A percentile compares a stretch with the other conserved stretches of the same genome.
Evolutionary conservation across 2,329 filamentous ascomycete genomes (phyloP).

Genomic region (Aspergillus udagawae): DNA sequence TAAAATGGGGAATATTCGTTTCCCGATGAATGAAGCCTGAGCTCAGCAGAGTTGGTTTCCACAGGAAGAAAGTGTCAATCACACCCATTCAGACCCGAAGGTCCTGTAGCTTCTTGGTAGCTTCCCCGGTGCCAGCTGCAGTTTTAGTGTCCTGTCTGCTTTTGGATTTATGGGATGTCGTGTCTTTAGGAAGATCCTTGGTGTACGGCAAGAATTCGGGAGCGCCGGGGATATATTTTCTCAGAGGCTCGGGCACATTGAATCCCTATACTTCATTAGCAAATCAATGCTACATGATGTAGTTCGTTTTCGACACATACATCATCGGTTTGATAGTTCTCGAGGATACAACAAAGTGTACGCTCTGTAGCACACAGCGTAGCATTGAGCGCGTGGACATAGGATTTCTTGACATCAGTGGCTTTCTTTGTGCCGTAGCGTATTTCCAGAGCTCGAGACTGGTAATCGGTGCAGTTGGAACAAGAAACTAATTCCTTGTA

Average conservation of each 20-base stretch:
- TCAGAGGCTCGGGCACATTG: conserved; percentile 73
- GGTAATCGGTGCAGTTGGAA: conserved; percentile 98
- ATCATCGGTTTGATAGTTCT: conserved; percentile 93
- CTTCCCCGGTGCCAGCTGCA: conserved; percentile 27
- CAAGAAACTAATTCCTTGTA: conserved; percentile 98
- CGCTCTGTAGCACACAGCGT: conserved; percentile 88
- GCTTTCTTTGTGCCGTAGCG: conserved; percentile 83
- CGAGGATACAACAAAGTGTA: conserved; percentile 87
- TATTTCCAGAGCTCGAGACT: conserved; percentile 89
- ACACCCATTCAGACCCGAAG: conserved; percentile 33
- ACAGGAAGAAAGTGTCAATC: neutral
- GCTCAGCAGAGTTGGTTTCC: neutral
- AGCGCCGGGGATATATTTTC: conserved; percentile 84
- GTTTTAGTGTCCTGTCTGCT: conserved; percentile 30
- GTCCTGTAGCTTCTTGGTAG: conserved; percentile 39
- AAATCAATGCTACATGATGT: neutral
- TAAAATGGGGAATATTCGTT: neutral
- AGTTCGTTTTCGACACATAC: conserved; percentile 42
- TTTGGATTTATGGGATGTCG: conserved; percentile 57
- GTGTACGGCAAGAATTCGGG: conserved; percentile 86
- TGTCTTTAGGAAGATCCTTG: conserved; percentile 78
- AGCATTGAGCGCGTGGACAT: conserved; percentile 88
- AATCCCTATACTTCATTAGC: conserved; percentile 55
- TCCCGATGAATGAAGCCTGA: neutral
- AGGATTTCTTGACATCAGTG: conserved; percentile 82